Conservation (phyloP, 1,284 basidiomycete genomes). For the Chalciporus sp. region DNA sequence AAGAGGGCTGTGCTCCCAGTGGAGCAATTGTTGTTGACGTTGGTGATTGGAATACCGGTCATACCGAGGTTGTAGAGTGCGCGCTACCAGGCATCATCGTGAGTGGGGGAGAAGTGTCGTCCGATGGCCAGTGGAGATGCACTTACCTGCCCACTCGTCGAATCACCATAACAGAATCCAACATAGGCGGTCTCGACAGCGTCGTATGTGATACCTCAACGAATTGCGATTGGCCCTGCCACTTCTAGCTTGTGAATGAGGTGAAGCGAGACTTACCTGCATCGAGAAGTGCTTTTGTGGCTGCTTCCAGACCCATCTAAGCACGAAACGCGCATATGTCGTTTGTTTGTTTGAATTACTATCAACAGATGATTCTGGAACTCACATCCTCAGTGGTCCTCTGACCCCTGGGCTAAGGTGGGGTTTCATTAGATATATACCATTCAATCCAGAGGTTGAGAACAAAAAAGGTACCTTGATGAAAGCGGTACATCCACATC, state of each 20-base stretch:
- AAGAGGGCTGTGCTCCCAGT: slow-evolving; percentile 78
- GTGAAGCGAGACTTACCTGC: slow-evolving; percentile 53
- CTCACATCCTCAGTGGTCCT: slow-evolving; percentile 69
- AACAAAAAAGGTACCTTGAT: slow-evolving; percentile 56
- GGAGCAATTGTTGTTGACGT: slow-evolving; percentile 86
- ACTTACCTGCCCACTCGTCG: slow-evolving; percentile 78
- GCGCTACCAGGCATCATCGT: slow-evolving; percentile 41
- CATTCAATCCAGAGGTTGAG: not conserved
- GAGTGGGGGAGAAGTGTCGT: slow-evolving; percentile 7
- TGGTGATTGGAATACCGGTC: slow-evolving; percentile 84
- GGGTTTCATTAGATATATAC: not conserved
- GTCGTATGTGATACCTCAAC: slow-evolving; percentile 77
- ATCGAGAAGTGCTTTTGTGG: slow-evolving; percentile 83
- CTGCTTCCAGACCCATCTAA: slow-evolving; percentile 81
- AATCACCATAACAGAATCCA: slow-evolving; percentile 82
- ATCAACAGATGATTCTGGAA: not conserved
- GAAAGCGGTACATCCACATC: slow-evolving; percentile 81
- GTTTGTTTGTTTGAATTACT: not conserved
- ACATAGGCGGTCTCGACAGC: slow-evolving; percentile 73
- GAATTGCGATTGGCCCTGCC: not conserved
- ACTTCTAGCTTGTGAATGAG: not conserved
- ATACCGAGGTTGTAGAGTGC: slow-evolving; percentile 86
- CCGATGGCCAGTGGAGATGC: no score
- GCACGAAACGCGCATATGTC: no score
- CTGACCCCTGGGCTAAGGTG: slow-evolving; percentile 56